These are phyloP conservation scores for Arxiozyma slooffiae DNA, from an alignment of 1,139 yeast genomes.

Conservation along the genomic window DNA sequence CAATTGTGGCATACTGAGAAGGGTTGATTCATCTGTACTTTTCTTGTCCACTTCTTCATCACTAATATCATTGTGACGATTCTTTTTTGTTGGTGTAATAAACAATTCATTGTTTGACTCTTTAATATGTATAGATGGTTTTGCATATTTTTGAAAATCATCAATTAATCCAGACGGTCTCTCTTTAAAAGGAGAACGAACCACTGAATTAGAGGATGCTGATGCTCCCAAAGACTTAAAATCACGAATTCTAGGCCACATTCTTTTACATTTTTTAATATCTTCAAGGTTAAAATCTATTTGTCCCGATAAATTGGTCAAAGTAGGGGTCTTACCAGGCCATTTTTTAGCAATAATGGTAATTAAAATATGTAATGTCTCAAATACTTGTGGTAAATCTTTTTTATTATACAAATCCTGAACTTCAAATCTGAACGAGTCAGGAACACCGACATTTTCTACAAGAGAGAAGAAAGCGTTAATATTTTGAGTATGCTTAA, in stretches of 20 bases:
- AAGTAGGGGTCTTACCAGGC: slow-evolving; percentile 43
- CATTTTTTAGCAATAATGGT: slow-evolving; percentile 46
- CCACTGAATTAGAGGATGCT: not conserved
- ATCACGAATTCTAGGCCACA: slow-evolving; percentile 47
- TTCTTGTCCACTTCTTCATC: not conserved
- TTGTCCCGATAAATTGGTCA: slow-evolving; percentile 56
- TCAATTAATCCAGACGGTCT: slow-evolving; percentile 16
- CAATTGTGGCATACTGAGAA: not conserved
- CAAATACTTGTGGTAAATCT: slow-evolving; percentile 87
- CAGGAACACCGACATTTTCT: slow-evolving; percentile 69
- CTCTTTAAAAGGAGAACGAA: not conserved
- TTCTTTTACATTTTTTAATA: slow-evolving; percentile 53
- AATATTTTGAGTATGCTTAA: slow-evolving; percentile 88
- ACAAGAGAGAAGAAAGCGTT: slow-evolving; percentile 71
- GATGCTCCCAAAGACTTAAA: slow-evolving; percentile 36
- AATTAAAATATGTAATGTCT: slow-evolving; percentile 83
- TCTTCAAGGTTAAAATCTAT: slow-evolving; percentile 59
- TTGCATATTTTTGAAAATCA: slow-evolving; percentile 15
- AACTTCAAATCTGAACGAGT: slow-evolving; percentile 75
- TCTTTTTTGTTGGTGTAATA: slow-evolving; percentile 6
- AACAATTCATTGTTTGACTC: not conserved
- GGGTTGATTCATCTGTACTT: not conserved
- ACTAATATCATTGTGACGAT: not conserved
- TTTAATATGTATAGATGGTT: not conserved
- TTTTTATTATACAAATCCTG: slow-evolving; percentile 90